Evolutionary conservation across 148 eudicot species (phyloP).

Genomic region (Drosera capensis): DNA sequence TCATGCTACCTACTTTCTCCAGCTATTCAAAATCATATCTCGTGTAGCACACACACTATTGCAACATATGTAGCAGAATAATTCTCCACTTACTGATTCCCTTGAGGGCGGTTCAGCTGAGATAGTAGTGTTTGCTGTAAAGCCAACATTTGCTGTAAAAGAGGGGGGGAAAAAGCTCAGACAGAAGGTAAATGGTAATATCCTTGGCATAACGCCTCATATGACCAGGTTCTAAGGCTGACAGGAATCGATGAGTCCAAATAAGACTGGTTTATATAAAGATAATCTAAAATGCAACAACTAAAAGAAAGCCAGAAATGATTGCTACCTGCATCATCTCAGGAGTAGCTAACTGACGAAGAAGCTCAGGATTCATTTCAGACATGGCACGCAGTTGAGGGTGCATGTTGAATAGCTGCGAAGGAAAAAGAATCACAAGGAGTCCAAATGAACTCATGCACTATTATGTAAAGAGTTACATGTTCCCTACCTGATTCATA

Average conservation of each 20-base stretch:
- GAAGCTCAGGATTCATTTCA: constrained; percentile 63
- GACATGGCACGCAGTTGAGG: constrained; percentile 74
- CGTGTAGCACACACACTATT: background rate
- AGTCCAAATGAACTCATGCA: background rate
- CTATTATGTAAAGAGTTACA: background rate
- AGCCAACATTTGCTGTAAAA: constrained; percentile 64
- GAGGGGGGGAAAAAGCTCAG: background rate
- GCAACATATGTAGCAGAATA: background rate
- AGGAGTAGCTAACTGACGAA: constrained; percentile 61
- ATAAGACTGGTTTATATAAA: background rate
- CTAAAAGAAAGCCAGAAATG: background rate
- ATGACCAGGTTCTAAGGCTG: background rate
- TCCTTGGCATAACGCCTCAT: background rate
- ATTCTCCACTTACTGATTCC: constrained; percentile 45
- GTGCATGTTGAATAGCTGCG: constrained; percentile 40
- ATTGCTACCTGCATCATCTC: constrained; percentile 75
- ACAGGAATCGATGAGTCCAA: background rate
- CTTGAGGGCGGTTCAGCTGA: constrained; percentile 44
- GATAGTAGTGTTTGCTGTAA: constrained; percentile 59
- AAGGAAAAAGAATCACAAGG: constrained; percentile 2
- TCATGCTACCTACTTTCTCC: too few relatives aligned
- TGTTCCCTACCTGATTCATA: constrained; percentile 50
- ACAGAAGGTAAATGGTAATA: background rate
- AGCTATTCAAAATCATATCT: background rate
- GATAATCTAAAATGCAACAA: background rate